These are phyloP conservation scores for Alternaria brassicae DNA, from an alignment of 2,329 filamentous ascomycete genomes.

Conservation along the genomic window DNA sequence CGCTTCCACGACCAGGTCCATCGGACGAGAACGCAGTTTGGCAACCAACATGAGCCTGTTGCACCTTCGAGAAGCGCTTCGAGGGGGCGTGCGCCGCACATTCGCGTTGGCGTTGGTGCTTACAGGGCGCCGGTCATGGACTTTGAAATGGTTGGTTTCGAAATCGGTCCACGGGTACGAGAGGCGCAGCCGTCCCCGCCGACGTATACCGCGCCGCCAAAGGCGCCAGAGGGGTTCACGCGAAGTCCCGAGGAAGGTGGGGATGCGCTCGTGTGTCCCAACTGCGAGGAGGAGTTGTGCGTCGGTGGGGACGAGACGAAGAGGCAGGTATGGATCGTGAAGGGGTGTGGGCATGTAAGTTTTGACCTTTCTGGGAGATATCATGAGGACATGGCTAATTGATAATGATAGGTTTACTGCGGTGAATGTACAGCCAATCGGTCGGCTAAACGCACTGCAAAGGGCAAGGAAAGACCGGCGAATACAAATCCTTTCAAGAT, in stretches of 20 bases:
- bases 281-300: slow-evolving; percentile 84
- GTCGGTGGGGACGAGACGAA: slow-evolving; percentile 72
- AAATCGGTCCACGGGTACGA: slow-evolving; percentile 46
- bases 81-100: slow-evolving; percentile 18
- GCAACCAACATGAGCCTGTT: slow-evolving; percentile 18
- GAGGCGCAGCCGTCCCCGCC: slow-evolving; percentile 38
- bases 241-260: slow-evolving; percentile 75
- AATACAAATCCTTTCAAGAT: slow-evolving; percentile 52
- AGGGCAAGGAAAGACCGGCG: slow-evolving; percentile 48
- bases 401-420: slow-evolving; percentile 57
- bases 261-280: slow-evolving; percentile 79
- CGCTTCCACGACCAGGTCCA: slow-evolving; percentile 28
- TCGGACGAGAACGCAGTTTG: slow-evolving; percentile 18
- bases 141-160: slow-evolving; percentile 55
- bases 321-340: slow-evolving; percentile 91
- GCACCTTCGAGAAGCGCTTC: slow-evolving; percentile 22
- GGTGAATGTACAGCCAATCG: slow-evolving; percentile 58
- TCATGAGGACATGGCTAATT: not conserved
- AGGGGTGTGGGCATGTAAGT: slow-evolving; percentile 88
- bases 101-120: slow-evolving; percentile 32
- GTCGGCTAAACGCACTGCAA: slow-evolving; percentile 45
- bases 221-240: slow-evolving; percentile 78
- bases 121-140: slow-evolving; percentile 43
- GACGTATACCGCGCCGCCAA: slow-evolving; percentile 68
- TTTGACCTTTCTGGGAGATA: not conserved